Evolutionary conservation across 1,284 basidiomycete species (phyloP).

Genomic region (Cutaneotrichosporon cyanovorans): DNA sequence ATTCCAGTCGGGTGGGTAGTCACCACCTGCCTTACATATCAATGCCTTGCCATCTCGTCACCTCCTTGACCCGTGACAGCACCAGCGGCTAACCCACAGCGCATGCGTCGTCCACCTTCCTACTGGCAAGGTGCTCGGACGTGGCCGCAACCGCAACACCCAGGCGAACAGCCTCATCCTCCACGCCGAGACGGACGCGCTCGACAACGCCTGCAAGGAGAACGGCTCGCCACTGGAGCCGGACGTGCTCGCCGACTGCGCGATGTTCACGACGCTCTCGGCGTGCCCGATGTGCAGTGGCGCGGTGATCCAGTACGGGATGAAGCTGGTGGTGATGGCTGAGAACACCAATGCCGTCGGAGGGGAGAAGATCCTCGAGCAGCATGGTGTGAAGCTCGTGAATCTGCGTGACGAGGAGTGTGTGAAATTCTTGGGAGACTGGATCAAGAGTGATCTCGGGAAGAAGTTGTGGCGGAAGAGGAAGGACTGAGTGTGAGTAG

Average conservation of each 20-base stretch:
- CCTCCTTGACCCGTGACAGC: not conserved
- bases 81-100: conserved; percentile 4
- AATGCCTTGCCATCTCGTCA: not conserved
- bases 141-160: conserved; percentile 27
- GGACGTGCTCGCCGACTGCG: conserved; percentile 22
- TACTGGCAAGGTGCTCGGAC: conserved; percentile 21
- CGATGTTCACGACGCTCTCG: conserved; percentile 25
- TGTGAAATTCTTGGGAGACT: not conserved
- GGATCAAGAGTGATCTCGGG: not conserved
- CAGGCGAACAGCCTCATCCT: conserved; percentile 22
- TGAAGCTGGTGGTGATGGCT: conserved; percentile 1
- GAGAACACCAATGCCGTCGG: not conserved
- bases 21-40: too few species aligned
- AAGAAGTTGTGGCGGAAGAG: not conserved
- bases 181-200: conserved; percentile 30
- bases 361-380: not conserved
- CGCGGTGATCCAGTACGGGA: not conserved
- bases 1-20: conserved; percentile 27
- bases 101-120: conserved; percentile 29
- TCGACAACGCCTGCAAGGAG: conserved; percentile 19
- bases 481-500: not conserved
- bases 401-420: not conserved
- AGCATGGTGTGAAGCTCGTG: not conserved
- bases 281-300: conserved; percentile 23
- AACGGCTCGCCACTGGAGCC: conserved; percentile 21